These are phyloP conservation scores for Austroboletus eburneus DNA, from an alignment of 768 basidiomycete genomes.

Conservation along the genomic window DNA sequence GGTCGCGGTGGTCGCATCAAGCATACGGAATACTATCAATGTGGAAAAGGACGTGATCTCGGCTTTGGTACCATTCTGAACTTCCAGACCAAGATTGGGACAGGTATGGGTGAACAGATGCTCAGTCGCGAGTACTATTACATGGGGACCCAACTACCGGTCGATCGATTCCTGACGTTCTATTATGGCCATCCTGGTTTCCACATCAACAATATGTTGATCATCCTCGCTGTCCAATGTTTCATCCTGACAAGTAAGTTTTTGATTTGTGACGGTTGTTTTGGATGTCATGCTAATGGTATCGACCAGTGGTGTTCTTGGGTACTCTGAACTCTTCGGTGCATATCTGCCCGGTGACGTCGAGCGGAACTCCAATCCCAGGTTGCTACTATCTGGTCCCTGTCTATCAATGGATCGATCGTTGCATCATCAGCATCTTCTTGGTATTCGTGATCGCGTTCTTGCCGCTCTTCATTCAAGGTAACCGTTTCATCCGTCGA, in stretches of 20 bases:
- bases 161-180: slow-evolving; percentile 98
- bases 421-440: slow-evolving; percentile 97
- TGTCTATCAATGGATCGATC: slow-evolving; percentile 93
- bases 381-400: slow-evolving; percentile 95
- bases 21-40: slow-evolving; percentile 99
- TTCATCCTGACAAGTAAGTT: slow-evolving; percentile 87
- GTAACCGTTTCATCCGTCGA: slow-evolving; percentile 38
- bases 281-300: slow-evolving; percentile 13
- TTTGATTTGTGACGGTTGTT: no score
- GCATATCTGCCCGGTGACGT: slow-evolving; percentile 73
- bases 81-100: slow-evolving; percentile 99
- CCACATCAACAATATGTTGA: slow-evolving; percentile 99
- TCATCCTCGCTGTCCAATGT: slow-evolving; percentile 93
- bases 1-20: slow-evolving; percentile 97
- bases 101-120: slow-evolving; percentile 99
- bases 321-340: slow-evolving; percentile 87
- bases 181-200: slow-evolving; percentile 99
- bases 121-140: slow-evolving; percentile 99
- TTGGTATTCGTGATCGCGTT: slow-evolving; percentile 98
- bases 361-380: slow-evolving; percentile 65
- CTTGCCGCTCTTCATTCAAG: slow-evolving; percentile 92
- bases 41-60: slow-evolving; percentile 97
- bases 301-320: slow-evolving; percentile 78
- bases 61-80: slow-evolving; percentile 99
- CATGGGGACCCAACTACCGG: slow-evolving; percentile 93